A percentile compares a stretch with the other conserved stretches of the same genome.
Conservation (phyloP, 2,329 filamentous ascomycete species). For the Diplodia intermedia region DNA sequence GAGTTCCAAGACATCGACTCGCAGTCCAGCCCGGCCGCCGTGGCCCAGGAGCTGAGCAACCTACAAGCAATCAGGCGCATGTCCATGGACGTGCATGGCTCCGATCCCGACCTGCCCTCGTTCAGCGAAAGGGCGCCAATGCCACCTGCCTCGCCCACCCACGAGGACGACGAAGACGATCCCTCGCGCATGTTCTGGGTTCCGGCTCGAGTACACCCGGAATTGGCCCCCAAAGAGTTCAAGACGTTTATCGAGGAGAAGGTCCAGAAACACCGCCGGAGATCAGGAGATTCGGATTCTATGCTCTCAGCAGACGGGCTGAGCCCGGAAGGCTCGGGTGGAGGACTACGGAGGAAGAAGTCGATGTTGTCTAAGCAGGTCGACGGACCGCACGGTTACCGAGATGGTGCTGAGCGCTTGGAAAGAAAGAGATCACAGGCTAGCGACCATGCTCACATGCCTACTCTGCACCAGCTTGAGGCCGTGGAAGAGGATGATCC, state of each 20-base stretch:
- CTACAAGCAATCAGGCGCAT: constrained; percentile 87
- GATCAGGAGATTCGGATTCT: constrained; percentile 73
- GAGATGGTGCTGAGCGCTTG: constrained; percentile 82
- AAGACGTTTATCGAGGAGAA: constrained; percentile 95
- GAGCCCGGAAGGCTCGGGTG: constrained; percentile 61
- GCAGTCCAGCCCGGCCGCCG: constrained; percentile 86
- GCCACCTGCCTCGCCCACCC: constrained; percentile 73
- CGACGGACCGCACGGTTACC: constrained; percentile 76
- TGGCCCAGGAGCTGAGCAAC: constrained; percentile 91
- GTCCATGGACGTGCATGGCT: constrained; percentile 85
- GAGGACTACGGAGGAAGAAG: constrained; percentile 81
- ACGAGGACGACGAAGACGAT: constrained; percentile 78
- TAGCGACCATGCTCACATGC: constrained; percentile 66
- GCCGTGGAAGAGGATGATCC: constrained; percentile 79
- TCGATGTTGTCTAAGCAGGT: constrained; percentile 96
- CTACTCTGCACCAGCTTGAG: constrained; percentile 72
- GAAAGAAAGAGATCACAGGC: constrained; percentile 74
- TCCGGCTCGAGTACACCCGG: constrained; percentile 89
- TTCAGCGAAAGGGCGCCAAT: constrained; percentile 64
- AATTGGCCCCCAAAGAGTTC: constrained; percentile 94
- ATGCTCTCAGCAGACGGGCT: constrained; percentile 64
- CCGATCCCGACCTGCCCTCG: constrained; percentile 77
- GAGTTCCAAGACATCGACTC: constrained; percentile 85
- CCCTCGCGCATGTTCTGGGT: constrained; percentile 93
- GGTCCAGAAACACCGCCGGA: constrained; percentile 85